phyloP scores from a whole-genome alignment of 345 rosid genomes.

The Dipteronia sinensis region DNA sequence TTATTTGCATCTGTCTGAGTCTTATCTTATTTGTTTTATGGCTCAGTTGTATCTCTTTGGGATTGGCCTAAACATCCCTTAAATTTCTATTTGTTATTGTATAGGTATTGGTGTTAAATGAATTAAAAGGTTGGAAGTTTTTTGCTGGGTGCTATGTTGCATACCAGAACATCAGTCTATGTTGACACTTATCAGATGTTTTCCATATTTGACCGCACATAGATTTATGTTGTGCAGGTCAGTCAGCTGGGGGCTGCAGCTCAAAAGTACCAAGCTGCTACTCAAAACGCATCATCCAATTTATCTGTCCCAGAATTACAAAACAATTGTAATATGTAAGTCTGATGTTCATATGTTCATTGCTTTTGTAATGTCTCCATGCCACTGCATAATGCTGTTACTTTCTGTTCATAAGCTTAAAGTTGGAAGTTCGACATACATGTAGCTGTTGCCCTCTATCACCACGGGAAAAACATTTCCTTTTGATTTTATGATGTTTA shows the following conservation, averaged over 20 bases:
- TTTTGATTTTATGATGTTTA: not conserved
- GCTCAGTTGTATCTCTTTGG: not conserved
- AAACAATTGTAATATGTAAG: slow-evolving; percentile 88
- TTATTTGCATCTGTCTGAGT: not conserved
- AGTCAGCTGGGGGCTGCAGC: slow-evolving; percentile 90
- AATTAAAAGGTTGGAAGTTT: not conserved
- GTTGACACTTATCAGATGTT: not conserved
- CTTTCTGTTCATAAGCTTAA: not conserved
- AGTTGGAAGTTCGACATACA: not conserved
- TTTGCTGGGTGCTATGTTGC: not conserved
- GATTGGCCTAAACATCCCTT: not conserved
- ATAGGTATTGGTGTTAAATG: not conserved
- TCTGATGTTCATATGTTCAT: not conserved
- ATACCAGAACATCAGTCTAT: not conserved
- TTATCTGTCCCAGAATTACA: slow-evolving; percentile 80
- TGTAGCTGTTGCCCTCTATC: not conserved
- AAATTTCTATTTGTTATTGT: not conserved
- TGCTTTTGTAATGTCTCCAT: not conserved
- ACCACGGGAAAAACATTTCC: not conserved
- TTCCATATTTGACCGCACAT: slow-evolving; percentile 8
- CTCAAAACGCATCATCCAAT: slow-evolving; percentile 81
- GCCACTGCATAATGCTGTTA: not conserved
- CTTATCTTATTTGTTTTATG: not conserved
- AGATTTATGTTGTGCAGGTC: slow-evolving; percentile 51
- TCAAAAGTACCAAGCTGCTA: slow-evolving; percentile 84